Percentiles rank a stretch among this genome's conserved stretches.
phyloP scores from a whole-genome alignment of 2,329 filamentous ascomycete genomes.

The Talaromyces atroroseus region DNA sequence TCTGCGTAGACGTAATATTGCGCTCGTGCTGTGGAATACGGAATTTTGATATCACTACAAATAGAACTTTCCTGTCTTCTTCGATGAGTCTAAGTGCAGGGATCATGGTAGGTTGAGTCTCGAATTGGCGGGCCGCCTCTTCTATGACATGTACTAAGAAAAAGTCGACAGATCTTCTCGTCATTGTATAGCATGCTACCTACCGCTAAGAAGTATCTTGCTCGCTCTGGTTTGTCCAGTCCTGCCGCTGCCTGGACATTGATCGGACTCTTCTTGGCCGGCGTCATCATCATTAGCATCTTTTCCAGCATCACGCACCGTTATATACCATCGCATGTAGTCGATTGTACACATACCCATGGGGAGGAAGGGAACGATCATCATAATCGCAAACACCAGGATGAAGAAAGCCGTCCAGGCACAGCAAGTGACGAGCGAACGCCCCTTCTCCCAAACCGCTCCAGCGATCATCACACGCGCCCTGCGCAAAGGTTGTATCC shows the following conservation, averaged over 20 bases:
- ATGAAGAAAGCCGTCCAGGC: conserved; percentile 12
- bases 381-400: conserved; percentile 20
- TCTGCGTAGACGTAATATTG: conserved; percentile 77
- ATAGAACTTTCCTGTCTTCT: conserved; percentile 69
- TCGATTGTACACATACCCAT: conserved; percentile 46
- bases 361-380: conserved; percentile 19
- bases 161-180: conserved; percentile 67
- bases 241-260: conserved; percentile 54
- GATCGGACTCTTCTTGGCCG: conserved; percentile 44
- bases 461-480: conserved; percentile 20
- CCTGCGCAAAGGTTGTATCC: conserved; percentile 13
- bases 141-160: background rate
- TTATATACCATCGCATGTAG: conserved; percentile 46
- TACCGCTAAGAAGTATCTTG: conserved; percentile 72
- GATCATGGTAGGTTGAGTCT: conserved; percentile 75
- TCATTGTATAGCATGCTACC: conserved; percentile 90
- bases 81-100: conserved; percentile 92
- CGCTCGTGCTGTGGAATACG: conserved; percentile 63
- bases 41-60: conserved; percentile 81
- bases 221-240: conserved; percentile 61
- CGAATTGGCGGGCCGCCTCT: background rate
- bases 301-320: conserved; percentile 42
- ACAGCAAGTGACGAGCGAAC: conserved; percentile 24
- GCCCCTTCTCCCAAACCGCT: conserved; percentile 22
- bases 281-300: conserved; percentile 43